phyloP scores from a whole-genome alignment of 345 rosid genomes.

The Lepidium didymum region DNA sequence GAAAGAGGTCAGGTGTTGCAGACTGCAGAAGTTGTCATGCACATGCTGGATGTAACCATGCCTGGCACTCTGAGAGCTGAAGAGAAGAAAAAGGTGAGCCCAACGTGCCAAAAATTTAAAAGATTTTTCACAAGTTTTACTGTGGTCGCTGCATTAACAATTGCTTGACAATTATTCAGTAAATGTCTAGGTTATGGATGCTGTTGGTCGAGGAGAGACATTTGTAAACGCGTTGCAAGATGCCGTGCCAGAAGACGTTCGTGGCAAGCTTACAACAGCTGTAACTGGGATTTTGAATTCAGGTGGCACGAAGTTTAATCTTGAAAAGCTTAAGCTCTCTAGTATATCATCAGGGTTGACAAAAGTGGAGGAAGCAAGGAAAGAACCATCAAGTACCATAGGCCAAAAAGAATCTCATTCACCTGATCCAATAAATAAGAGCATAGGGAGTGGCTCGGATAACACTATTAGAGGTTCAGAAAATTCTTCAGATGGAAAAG shows the following conservation, averaged over 20 bases:
- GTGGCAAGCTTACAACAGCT: slow-evolving; percentile 64
- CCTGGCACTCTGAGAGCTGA: slow-evolving; percentile 66
- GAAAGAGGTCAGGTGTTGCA: slow-evolving; percentile 64
- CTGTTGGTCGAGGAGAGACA: slow-evolving; percentile 84
- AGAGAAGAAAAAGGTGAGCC: slow-evolving; percentile 65
- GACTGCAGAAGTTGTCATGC: slow-evolving; percentile 70
- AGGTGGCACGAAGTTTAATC: slow-evolving; percentile 43
- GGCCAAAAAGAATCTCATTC: slow-evolving; percentile 29
- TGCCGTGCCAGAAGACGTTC: slow-evolving; percentile 94
- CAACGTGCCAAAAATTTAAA: background rate
- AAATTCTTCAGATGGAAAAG: slow-evolving; percentile 31
- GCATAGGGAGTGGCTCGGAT: slow-evolving; percentile 32
- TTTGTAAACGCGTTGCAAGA: slow-evolving; percentile 76
- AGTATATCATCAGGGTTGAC: slow-evolving; percentile 28
- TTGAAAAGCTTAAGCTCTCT: slow-evolving; percentile 43
- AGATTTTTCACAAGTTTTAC: background rate
- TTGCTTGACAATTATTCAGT: slow-evolving; percentile 18
- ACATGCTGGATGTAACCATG: slow-evolving; percentile 75
- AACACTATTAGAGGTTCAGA: slow-evolving; percentile 27
- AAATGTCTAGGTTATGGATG: slow-evolving; percentile 70
- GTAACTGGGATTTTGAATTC: slow-evolving; percentile 56
- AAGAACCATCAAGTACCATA: slow-evolving; percentile 31
- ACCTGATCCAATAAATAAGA: slow-evolving; percentile 36
- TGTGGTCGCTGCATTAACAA: slow-evolving; percentile 17
- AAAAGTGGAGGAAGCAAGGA: slow-evolving; percentile 33